Base-by-base conservation (phyloP, 164 flowering plant species). In the Piper betle region DNA sequence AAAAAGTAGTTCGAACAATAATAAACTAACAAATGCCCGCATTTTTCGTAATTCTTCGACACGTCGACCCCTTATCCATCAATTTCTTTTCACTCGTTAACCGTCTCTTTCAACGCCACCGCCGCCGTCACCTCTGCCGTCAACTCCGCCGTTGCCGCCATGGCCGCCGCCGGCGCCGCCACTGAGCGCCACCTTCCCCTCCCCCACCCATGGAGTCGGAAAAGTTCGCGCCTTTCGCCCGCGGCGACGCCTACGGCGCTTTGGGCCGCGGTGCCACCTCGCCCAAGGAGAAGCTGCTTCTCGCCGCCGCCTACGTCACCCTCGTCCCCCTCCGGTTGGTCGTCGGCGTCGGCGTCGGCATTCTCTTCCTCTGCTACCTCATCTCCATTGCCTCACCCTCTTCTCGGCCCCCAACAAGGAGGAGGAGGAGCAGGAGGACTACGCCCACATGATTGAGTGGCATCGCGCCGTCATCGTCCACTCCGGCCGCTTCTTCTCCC, bases 251-350 rank as follows among this genome's bases (percentile, higher is more conserved):
- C 52, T 93, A 93, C 71, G 99, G 99, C 15, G 70, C 82, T 18
- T 83, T 93, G 99, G 99, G 99, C 0, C 71, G 81, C 13, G 97
- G 97, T n/a, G 79, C 78, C 52, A 62, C 90, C 42, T 84, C 89
- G 39, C 57, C 73, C 64, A 7, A 17, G 68, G 97, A 93, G 87
- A 93, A 86, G 73, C 2, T 85, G 6, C 68, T 81, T 39, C 73
- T 86, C 3, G 83, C 77, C 0, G 0, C 88, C 17, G 96, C 91
- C 9, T 13, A 81, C 38, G 57, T 86, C 10, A 86, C 92, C 19
- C 69, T 93, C 53, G 74, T 85, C 4, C 99, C 99, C 37, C 12
- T 93, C 5, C 74, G 99, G 1, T 58, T 93, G 41, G 61, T 79
- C 19, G 11, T 68, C 13, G 85, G 76, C 16, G 11, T 68, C 13